A percentile compares a stretch with the other conserved stretches of the same genome.
phyloP scores from a whole-genome alignment of 2,329 filamentous ascomycete genomes.

The Thelonectria discophora region DNA sequence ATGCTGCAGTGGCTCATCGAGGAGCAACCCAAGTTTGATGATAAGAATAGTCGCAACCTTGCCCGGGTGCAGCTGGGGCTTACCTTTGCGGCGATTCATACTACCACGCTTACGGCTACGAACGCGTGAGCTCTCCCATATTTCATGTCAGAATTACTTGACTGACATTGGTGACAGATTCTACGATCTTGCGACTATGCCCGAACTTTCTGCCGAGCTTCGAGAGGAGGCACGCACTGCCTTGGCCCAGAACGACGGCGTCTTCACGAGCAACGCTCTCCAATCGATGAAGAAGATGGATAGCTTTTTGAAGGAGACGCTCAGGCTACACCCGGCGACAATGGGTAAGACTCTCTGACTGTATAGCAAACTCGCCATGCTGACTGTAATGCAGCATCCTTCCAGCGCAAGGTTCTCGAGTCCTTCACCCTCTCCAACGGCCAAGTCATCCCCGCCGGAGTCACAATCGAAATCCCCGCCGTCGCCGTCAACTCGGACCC shows the following conservation, averaged over 20 bases:
- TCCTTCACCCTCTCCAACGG: constrained; percentile 64
- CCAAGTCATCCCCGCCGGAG: constrained; percentile 56
- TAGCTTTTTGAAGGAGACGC: constrained; percentile 52
- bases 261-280: constrained; percentile 48
- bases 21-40: constrained; percentile 46
- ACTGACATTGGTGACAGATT: constrained; percentile 44
- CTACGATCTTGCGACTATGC: constrained; percentile 60
- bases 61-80: constrained; percentile 54
- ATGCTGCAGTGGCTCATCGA: constrained; percentile 59
- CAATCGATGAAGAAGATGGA: constrained; percentile 52
- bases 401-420: constrained; percentile 60
- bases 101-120: constrained; percentile 56
- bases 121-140: constrained; percentile 49
- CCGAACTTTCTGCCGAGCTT: constrained; percentile 59
- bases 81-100: constrained; percentile 62
- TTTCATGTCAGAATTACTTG: rapidly evolving
- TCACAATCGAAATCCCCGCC: constrained; percentile 53
- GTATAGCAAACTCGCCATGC: background rate
- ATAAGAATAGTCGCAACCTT: constrained; percentile 47
- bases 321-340: constrained; percentile 44
- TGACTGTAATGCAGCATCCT: constrained; percentile 47
- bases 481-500: constrained; percentile 50
- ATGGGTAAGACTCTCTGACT: constrained; percentile 42
- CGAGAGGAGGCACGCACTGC: constrained; percentile 59
- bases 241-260: constrained; percentile 47